Evolutionary conservation across 768 basidiomycete genomes (phyloP).

Genomic region (Ramaria sp.): DNA sequence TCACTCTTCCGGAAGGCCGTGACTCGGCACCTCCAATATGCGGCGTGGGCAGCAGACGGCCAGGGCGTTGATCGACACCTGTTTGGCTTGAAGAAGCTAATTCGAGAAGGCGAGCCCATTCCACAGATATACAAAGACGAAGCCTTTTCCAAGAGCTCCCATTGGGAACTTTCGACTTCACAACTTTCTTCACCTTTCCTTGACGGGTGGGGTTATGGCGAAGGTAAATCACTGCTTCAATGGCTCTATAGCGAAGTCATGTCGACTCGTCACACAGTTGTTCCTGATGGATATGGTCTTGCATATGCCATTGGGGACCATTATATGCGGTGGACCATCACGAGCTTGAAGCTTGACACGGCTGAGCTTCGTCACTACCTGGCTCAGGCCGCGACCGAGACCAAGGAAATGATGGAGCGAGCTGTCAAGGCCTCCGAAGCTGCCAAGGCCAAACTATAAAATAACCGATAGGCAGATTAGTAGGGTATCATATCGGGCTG

Average conservation of each 20-base stretch:
- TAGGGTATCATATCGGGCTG: too few relatives aligned
- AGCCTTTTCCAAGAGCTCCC: slow-evolving; percentile 55
- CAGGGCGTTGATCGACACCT: slow-evolving; percentile 93
- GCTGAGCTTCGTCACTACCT: slow-evolving; percentile 45
- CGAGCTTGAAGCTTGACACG: slow-evolving; percentile 47
- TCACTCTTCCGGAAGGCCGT: slow-evolving; percentile 67
- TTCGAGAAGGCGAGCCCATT: slow-evolving; percentile 59
- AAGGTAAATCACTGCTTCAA: slow-evolving; percentile 42
- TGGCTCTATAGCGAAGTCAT: background rate
- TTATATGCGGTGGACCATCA: slow-evolving; percentile 87
- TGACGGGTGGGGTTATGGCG: slow-evolving; percentile 96
- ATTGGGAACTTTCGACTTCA: slow-evolving; percentile 92
- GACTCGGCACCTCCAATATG: slow-evolving; percentile 77
- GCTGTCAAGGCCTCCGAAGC: slow-evolving; percentile 35
- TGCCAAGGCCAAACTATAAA: slow-evolving; percentile 12
- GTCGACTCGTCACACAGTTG: slow-evolving; percentile 39
- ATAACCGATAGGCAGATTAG: too few relatives aligned
- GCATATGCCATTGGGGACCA: slow-evolving; percentile 82
- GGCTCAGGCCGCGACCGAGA: slow-evolving; percentile 72
- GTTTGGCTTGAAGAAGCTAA: slow-evolving; percentile 81
- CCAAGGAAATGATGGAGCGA: slow-evolving; percentile 63
- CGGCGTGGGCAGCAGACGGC: slow-evolving; percentile 85
- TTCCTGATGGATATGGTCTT: slow-evolving; percentile 84
- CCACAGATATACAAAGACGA: slow-evolving; percentile 70
- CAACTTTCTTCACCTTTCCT: slow-evolving; percentile 74